Conservation (phyloP, 1,139 yeast genomes). For the Suhomyces bokatorum region DNA sequence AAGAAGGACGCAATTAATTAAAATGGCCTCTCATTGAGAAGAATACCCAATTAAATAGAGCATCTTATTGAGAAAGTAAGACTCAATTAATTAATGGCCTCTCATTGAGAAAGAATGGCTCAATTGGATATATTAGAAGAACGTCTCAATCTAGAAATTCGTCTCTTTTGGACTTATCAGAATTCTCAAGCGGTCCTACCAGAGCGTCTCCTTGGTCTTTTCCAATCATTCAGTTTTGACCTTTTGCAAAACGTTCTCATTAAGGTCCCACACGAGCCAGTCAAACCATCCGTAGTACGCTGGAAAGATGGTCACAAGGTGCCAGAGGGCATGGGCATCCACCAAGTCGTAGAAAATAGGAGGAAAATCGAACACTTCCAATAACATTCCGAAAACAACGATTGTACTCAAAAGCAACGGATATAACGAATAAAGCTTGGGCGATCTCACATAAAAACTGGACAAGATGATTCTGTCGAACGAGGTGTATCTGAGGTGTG, state of each 20-base stretch:
- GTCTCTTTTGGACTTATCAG: too few species aligned
- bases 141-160: too few species aligned
- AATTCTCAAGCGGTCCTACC: too few species aligned
- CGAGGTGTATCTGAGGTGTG: slow-evolving; percentile 32
- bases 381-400: slow-evolving; percentile 73
- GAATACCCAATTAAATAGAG: too few species aligned
- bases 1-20: too few species aligned
- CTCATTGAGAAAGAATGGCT: too few species aligned
- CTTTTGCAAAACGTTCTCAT: slow-evolving; percentile 31
- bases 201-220: too few species aligned
- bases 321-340: slow-evolving; percentile 97
- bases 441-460: slow-evolving; percentile 37
- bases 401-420: slow-evolving; percentile 47
- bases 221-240: slow-evolving; percentile 21
- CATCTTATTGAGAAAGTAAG: too few species aligned
- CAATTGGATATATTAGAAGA: too few species aligned
- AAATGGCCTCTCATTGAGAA: too few species aligned
- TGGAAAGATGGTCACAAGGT: slow-evolving; percentile 72
- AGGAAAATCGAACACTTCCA: slow-evolving; percentile 88
- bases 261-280: slow-evolving; percentile 49
- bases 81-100: too few species aligned
- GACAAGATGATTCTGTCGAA: slow-evolving; percentile 28
- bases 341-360: slow-evolving; percentile 61
- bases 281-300: slow-evolving; percentile 48
- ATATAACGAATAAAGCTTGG: slow-evolving; percentile 44